Percentiles rank a stretch among this genome's conserved stretches.
Evolutionary conservation across 495 filamentous ascomycete species (phyloP).

Genomic region (Xylaria acuta): DNA sequence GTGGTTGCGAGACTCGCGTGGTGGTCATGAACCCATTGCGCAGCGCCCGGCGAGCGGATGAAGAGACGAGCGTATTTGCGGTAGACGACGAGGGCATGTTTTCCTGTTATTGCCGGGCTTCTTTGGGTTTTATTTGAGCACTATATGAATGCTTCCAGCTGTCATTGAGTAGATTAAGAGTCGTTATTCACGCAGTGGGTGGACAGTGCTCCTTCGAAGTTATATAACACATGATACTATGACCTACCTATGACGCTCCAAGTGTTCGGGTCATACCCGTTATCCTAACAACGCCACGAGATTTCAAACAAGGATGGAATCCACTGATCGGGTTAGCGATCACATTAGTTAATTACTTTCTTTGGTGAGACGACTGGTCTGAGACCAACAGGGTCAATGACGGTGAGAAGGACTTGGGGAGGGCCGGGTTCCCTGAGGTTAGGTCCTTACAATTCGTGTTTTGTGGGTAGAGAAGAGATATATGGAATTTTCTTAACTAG

Average conservation of each 20-base stretch:
- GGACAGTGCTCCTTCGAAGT: not conserved
- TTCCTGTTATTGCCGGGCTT: not conserved
- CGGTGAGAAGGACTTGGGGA: not conserved
- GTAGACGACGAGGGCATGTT: constrained; percentile 10
- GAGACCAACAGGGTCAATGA: constrained; percentile 11
- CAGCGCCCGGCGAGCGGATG: not conserved
- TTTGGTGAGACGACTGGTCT: not conserved
- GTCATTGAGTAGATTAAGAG: not conserved
- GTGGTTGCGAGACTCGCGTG: not conserved
- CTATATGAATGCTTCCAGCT: not conserved
- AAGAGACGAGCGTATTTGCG: constrained; percentile 27
- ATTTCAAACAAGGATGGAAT: not conserved
- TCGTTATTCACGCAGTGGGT: not conserved
- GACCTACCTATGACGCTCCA: constrained; percentile 23
- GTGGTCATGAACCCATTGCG: not conserved
- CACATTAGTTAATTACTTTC: not conserved
- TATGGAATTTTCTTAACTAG: not conserved
- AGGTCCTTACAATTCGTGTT: not conserved
- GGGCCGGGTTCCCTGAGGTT: not conserved
- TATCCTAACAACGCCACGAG: not conserved
- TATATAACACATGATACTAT: not conserved
- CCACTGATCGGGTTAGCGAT: constrained; percentile 1
- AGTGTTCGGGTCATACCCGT: not conserved
- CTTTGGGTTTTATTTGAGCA: not conserved
- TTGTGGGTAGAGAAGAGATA: not conserved